A percentile compares a stretch with the other conserved stretches of the same genome.
phyloP scores from a whole-genome alignment of 75 land plant species.

The Sequoiadendron giganteum region DNA sequence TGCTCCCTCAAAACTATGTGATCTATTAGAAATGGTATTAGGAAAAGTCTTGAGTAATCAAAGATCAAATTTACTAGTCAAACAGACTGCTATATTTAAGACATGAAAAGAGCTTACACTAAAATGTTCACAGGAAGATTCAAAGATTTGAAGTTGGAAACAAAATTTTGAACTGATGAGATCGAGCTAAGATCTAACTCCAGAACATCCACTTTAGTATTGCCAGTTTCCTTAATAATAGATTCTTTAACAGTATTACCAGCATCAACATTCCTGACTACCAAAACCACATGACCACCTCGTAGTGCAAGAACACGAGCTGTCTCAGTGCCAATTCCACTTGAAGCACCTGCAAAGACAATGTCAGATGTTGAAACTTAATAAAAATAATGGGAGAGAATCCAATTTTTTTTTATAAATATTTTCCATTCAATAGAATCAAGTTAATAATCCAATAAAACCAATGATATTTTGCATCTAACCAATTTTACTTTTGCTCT shows the following conservation, averaged over 20 bases:
- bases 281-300: constrained; percentile 56
- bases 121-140: constrained; percentile 68
- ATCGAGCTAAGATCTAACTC: constrained; percentile 67
- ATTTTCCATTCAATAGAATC: background rate
- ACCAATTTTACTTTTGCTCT: background rate
- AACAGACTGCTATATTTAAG: background rate
- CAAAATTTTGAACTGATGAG: constrained; percentile 68
- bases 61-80: background rate
- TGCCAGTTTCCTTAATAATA: constrained; percentile 40
- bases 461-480: background rate
- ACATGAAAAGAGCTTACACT: constrained; percentile 41
- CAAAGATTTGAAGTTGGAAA: constrained; percentile 34
- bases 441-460: background rate
- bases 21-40: background rate
- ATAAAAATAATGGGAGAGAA: background rate
- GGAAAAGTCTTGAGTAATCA: constrained; percentile 2
- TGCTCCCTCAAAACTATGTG: background rate
- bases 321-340: constrained; percentile 77
- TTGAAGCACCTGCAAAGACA: constrained; percentile 57
- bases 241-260: constrained; percentile 39
- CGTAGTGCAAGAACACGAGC: constrained; percentile 65
- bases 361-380: background rate
- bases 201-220: constrained; percentile 63
- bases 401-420: background rate
- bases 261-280: constrained; percentile 40